A percentile compares a stretch with the other conserved stretches of the same genome.
These are phyloP conservation scores for Rosa persica DNA, from an alignment of 306 rosid genomes.

Conservation along the genomic window DNA sequence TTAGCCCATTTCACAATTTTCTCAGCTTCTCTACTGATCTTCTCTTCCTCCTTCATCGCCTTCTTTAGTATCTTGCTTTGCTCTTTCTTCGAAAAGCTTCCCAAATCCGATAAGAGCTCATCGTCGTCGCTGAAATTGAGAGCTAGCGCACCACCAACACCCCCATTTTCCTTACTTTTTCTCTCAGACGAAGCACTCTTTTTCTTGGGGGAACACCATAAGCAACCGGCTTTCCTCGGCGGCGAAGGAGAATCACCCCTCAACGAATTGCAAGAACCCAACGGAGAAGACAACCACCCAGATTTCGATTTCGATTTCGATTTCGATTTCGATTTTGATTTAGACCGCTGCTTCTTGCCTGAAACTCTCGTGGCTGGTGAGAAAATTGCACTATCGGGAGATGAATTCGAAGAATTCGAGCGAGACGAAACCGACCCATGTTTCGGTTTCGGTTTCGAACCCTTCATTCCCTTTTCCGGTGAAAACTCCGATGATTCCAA, in stretches of 20 bases:
- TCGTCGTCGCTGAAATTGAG: constrained; percentile 45
- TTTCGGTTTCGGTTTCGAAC: constrained; percentile 21
- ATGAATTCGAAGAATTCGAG: constrained; percentile 38
- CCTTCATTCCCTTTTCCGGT: background rate
- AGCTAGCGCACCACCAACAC: background rate
- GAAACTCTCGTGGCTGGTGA: constrained; percentile 31
- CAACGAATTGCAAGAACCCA: constrained; percentile 27
- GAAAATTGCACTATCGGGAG: constrained; percentile 41
- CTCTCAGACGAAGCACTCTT: constrained; percentile 50
- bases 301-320: constrained; percentile 16
- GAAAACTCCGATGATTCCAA: constrained; percentile 22
- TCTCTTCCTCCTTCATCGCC: constrained; percentile 74
- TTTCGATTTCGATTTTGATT: constrained; percentile 6
- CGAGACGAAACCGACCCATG: constrained; percentile 38
- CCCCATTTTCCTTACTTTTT: constrained; percentile 48
- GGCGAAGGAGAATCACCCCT: constrained; percentile 55
- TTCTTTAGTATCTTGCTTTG: constrained; percentile 62
- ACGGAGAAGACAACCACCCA: constrained; percentile 28
- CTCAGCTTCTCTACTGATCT: constrained; percentile 72
- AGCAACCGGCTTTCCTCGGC: constrained; percentile 55
- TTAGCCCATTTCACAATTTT: constrained; percentile 72
- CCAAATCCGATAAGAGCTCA: constrained; percentile 50
- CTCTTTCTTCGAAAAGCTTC: constrained; percentile 59
- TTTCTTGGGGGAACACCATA: constrained; percentile 82
- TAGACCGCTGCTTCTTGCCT: background rate